A percentile compares a stretch with the other conserved stretches of the same genome.
Conservation (phyloP, 176 grass and related monocot genomes). For the Aechmea fasciata region DNA sequence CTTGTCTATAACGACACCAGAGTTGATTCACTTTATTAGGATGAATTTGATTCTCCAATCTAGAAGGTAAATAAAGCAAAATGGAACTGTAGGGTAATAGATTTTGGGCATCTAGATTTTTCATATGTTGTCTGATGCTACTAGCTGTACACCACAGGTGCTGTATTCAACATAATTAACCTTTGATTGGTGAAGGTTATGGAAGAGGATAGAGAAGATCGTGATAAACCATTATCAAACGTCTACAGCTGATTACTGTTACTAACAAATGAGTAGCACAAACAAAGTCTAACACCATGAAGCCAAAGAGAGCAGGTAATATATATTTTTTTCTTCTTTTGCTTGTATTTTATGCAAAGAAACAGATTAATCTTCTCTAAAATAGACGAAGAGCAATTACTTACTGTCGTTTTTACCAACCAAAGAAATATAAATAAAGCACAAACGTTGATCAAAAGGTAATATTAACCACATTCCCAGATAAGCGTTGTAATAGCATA, state of each 20-base stretch:
- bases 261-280: neutral
- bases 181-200: neutral
- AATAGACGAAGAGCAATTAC: neutral
- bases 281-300: neutral
- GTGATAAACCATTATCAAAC: neutral
- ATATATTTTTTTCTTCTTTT: neutral
- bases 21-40: too few species aligned
- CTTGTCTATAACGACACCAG: neutral
- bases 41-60: too few species aligned
- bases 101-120: too few species aligned
- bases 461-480: neutral
- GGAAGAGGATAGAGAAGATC: neutral
- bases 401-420: neutral
- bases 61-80: constrained; percentile 4
- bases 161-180: neutral
- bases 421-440: neutral
- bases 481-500: neutral
- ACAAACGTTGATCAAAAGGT: neutral
- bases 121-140: too few species aligned
- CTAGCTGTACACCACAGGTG: too few species aligned
- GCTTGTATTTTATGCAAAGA: neutral
- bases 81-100: neutral
- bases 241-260: neutral
- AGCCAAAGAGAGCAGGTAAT: neutral
- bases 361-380: neutral